Evolutionary conservation across 768 basidiomycete genomes (phyloP).

Genomic region (Macrolepiota fuliginosa): DNA sequence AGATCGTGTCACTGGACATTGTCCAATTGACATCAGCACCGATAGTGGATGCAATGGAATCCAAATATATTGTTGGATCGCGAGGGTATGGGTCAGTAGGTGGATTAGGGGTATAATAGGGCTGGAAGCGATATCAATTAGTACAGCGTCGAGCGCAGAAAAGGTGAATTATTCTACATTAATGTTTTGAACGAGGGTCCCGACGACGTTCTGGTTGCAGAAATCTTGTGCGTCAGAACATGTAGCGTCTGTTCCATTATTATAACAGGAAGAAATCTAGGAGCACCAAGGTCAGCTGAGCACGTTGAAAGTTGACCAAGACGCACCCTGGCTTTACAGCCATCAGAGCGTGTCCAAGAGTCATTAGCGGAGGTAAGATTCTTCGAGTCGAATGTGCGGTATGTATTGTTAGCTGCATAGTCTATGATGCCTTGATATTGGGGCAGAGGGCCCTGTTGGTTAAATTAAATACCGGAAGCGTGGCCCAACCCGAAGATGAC

Average conservation of each 20-base stretch:
- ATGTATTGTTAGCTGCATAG: constrained; percentile 56
- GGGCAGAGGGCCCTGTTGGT: constrained; percentile 33
- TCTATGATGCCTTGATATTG: constrained; percentile 60
- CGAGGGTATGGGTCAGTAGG: constrained; percentile 50
- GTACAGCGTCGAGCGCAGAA: constrained; percentile 7
- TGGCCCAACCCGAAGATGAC: constrained; percentile 3
- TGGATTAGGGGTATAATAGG: constrained; percentile 43
- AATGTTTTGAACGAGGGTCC: constrained; percentile 49
- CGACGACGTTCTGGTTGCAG: constrained; percentile 57
- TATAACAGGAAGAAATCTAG: constrained; percentile 54
- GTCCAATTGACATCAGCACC: constrained; percentile 44
- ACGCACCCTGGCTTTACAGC: constrained; percentile 48
- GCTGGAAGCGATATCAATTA: constrained; percentile 18
- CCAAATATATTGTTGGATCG: constrained; percentile 29
- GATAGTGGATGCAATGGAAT: constrained; percentile 30
- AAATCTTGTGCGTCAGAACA: constrained; percentile 56
- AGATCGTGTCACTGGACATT: constrained; percentile 38
- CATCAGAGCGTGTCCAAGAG: constrained; percentile 38
- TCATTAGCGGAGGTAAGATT: constrained; percentile 40
- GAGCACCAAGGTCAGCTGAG: neutral
- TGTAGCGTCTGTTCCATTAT: constrained; percentile 41
- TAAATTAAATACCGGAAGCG: neutral
- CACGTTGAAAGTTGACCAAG: neutral
- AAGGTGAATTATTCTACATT: constrained; percentile 32
- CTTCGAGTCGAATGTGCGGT: constrained; percentile 44